Base-by-base conservation (phyloP, 176 grass and related monocot species). In the Oryza coarctata region DNA sequence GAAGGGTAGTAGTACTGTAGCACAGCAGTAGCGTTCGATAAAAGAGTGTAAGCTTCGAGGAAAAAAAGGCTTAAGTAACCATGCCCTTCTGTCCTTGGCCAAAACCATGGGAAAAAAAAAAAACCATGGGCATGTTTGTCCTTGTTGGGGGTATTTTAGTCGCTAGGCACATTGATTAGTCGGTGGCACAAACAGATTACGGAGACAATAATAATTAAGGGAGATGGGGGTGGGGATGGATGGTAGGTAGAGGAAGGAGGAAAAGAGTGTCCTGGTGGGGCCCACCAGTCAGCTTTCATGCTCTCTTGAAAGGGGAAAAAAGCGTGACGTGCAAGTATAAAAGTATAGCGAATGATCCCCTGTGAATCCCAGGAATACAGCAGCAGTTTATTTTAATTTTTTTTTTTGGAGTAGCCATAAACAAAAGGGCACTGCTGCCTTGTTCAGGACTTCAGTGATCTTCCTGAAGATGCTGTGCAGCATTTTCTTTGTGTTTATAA, bases 31-130 rank as follows among this genome's bases (percentile, higher is more conserved):
- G n/a, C n/a, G n/a, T n/a, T n/a, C n/a, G n/a, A n/a, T n/a, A n/a
- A n/a, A n/a, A n/a, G n/a, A n/a, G n/a, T n/a, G n/a, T n/a, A n/a
- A n/a, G n/a, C n/a, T n/a, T n/a, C n/a, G n/a, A n/a, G n/a, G n/a
- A n/a, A n/a, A n/a, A n/a, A n/a, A n/a, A n/a, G n/a, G n/a, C n/a
- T n/a, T n/a, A n/a, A n/a, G n/a, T n/a, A n/a, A n/a, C n/a, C n/a
- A n/a, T n/a, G n/a, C n/a, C n/a, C 20, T n/a, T n/a, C 22, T 55
- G 20, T 57, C 22, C 77, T 60, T 43, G 65, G 20, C 66, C 77
- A 17, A 71, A 85, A 70, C 55, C 52, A 38, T 71, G 75, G 83
- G 65, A n/a, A n/a, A n/a, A n/a, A n/a, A n/a, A n/a, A n/a, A 17
- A 71, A 85, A 70, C 55, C 52, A 38, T 71, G 75, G 83, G 65